These are phyloP conservation scores for Claviceps maximensis DNA, from an alignment of 2,329 filamentous ascomycete genomes.

Conservation along the genomic window DNA sequence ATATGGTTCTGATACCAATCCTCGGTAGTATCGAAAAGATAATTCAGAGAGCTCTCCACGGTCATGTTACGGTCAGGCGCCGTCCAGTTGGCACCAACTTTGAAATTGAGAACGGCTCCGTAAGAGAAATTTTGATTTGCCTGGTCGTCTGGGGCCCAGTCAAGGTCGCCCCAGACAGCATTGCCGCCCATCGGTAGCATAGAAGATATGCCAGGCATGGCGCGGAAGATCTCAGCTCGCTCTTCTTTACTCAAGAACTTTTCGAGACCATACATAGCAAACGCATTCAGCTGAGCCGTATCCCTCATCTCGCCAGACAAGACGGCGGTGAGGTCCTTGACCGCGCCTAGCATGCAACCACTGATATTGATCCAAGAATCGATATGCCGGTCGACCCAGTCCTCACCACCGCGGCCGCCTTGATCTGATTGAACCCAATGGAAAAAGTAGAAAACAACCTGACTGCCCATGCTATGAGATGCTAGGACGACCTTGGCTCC, in stretches of 20 bases:
- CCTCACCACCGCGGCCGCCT: slow-evolving; percentile 67
- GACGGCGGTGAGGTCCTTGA: slow-evolving; percentile 81
- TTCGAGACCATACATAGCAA: slow-evolving; percentile 92
- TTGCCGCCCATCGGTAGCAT: slow-evolving; percentile 95
- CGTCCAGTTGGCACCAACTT: slow-evolving; percentile 48
- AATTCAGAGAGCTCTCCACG: slow-evolving; percentile 60
- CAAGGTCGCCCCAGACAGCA: slow-evolving; percentile 83
- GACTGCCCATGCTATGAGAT: slow-evolving; percentile 95
- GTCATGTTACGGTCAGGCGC: slow-evolving; percentile 65
- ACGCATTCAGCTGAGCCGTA: slow-evolving; percentile 88
- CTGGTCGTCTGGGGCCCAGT: slow-evolving; percentile 77
- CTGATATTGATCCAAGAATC: slow-evolving; percentile 98
- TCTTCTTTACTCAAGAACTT: slow-evolving; percentile 88
- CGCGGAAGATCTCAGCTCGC: slow-evolving; percentile 82
- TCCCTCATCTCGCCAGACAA: slow-evolving; percentile 97
- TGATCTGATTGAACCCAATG: slow-evolving; percentile 67
- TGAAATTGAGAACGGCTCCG: slow-evolving; percentile 79
- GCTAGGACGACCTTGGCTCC: slow-evolving; percentile 72
- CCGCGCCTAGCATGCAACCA: slow-evolving; percentile 90
- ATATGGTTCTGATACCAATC: slow-evolving; percentile 74
- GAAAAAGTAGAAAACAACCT: slow-evolving; percentile 77
- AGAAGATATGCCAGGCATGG: slow-evolving; percentile 91
- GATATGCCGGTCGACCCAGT: slow-evolving; percentile 82
- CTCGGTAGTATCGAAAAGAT: slow-evolving; percentile 66
- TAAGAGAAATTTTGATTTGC: slow-evolving; percentile 60